Conservation (phyloP, 2,329 filamentous ascomycete genomes). For the Hypoxylon sp. region DNA sequence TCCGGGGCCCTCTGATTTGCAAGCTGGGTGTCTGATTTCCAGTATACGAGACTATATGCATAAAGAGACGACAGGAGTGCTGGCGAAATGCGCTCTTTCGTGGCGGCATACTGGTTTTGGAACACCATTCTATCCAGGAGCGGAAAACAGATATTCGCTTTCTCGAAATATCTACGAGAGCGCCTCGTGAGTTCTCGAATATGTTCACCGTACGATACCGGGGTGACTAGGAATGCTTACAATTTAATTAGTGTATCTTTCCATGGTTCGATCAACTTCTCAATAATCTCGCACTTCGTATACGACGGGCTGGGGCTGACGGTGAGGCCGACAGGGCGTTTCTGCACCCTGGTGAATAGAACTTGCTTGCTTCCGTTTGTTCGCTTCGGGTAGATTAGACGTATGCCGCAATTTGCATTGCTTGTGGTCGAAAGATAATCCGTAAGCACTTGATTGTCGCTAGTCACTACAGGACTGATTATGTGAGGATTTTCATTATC, state of each 20-base stretch:
- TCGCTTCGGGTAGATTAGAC: conserved; percentile 42
- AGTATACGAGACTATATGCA: conserved; percentile 68
- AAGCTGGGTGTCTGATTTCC: conserved; percentile 61
- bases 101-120: conserved; percentile 58
- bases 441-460: conserved; percentile 71
- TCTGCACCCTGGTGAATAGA: conserved; percentile 60
- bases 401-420: conserved; percentile 41
- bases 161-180: conserved; percentile 63
- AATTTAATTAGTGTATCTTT: conserved; percentile 62
- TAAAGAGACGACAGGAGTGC: conserved; percentile 68
- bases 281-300: conserved; percentile 65
- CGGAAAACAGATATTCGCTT: conserved; percentile 71
- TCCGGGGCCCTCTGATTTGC: conserved; percentile 64
- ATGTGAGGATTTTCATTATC: conserved; percentile 62
- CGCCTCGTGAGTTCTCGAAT: neutral
- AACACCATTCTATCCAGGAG: conserved; percentile 68
- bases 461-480: conserved; percentile 68
- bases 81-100: conserved; percentile 64
- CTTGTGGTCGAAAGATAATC: conserved; percentile 63
- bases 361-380: conserved; percentile 51
- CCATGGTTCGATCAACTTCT: conserved; percentile 69
- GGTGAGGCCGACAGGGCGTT: conserved; percentile 58
- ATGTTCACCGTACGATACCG: no score
- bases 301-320: conserved; percentile 55
- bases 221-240: conserved; percentile 49